Evolutionary conservation across 768 basidiomycete genomes (phyloP), one percentile per base, ranked within the genome.

Genomic region (Pseudohyphozyma bogoriensis): DNA sequence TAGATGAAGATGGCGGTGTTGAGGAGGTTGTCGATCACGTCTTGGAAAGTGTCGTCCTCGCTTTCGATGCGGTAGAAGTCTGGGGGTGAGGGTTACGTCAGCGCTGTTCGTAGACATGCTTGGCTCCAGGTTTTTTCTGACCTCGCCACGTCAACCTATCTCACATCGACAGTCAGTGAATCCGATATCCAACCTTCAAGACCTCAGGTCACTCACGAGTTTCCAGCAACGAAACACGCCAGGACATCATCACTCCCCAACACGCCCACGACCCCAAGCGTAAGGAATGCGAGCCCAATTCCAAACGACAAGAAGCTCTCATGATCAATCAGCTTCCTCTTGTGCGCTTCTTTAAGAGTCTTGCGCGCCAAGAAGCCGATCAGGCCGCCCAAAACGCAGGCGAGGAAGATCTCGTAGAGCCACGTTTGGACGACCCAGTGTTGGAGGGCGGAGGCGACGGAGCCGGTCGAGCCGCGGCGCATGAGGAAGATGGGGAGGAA

Each of bases 161-260:
- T 60, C 9, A 55, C 18, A n/a, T 20, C 6, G 6, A 8, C 7
- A 20, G 40, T 42, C 40, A 18, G 40, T 20, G 9, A 20, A n/a
- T n/a, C 18, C 40, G 16, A 42, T 15, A 7, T 18, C 18, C 40
- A n/a, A 5, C 40, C 6, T 42, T 32, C 33, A 40, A 35, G n/a
- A 2, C 11, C 15, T 8, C 6, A 36, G 33, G n/a, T n/a, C n/a
- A 50, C 29, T 39, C 70, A 68, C 13, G 55, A 56, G 55, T 71
- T 71, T 20, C 72, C 70, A 22, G 69, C 75, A 20, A 75, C 65
- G 57, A 76, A 76, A 59, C 73, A 74, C 33, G 62, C 63, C 8
- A 78, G 67, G 16, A 78, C 70, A 59, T 78, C 77, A 65, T 77
- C 76, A 26, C 72, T 72, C 1, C 77, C 77, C 13, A 77, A 56